Percentiles rank a stretch among this genome's conserved stretches.
phyloP scores from a whole-genome alignment of 345 rosid species.

The Gossypium stocksii region DNA sequence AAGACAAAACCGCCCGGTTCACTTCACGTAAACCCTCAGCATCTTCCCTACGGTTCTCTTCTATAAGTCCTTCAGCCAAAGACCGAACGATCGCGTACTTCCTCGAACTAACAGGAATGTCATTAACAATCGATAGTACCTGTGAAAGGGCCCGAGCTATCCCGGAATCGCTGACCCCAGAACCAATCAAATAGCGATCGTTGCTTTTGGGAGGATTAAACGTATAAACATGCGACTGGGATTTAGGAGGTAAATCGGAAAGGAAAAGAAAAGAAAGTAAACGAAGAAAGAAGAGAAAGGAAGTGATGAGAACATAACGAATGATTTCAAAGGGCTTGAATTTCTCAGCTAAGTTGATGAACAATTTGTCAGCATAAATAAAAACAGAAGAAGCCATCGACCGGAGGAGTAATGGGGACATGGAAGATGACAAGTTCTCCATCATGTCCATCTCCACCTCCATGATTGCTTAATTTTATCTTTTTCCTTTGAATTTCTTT shows the following conservation, averaged over 20 bases:
- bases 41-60: slow-evolving; percentile 57
- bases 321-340: slow-evolving; percentile 47
- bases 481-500: not conserved
- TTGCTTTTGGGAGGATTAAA: slow-evolving; percentile 6
- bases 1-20: slow-evolving; percentile 51
- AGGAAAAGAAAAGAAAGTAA: slow-evolving; percentile 39
- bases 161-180: slow-evolving; percentile 38
- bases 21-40: slow-evolving; percentile 42
- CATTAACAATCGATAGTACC: slow-evolving; percentile 46
- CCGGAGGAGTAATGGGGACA: slow-evolving; percentile 58
- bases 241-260: slow-evolving; percentile 18
- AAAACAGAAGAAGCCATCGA: slow-evolving; percentile 45
- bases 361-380: slow-evolving; percentile 58
- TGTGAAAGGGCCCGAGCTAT: slow-evolving; percentile 76
- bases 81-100: slow-evolving; percentile 73
- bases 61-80: slow-evolving; percentile 68
- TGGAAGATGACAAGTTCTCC: slow-evolving; percentile 41
- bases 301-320: slow-evolving; percentile 40
- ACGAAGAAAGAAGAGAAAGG: slow-evolving; percentile 61
- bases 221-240: not conserved
- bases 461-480: no score
- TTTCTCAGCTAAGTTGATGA: slow-evolving; percentile 38
- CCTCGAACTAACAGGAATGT: slow-evolving; percentile 70
- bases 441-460: slow-evolving; percentile 17
- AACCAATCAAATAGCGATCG: slow-evolving; percentile 13